These are phyloP conservation scores for Rutstroemia sp. DNA, from an alignment of 2,329 filamentous ascomycete genomes.

Conservation along the genomic window DNA sequence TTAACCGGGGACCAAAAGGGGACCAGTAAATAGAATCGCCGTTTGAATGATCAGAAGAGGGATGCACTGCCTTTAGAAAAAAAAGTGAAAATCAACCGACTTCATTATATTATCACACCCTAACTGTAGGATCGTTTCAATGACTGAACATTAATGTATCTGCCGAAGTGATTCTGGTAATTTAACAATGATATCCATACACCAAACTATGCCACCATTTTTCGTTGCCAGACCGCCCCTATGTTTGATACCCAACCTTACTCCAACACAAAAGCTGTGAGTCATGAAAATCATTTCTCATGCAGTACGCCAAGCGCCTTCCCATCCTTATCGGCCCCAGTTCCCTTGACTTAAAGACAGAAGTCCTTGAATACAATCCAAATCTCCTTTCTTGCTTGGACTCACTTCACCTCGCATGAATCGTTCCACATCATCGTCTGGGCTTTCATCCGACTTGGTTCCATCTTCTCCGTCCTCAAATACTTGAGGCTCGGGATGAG, in stretches of 20 bases:
- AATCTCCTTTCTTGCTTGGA: constrained; percentile 68
- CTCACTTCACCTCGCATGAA: constrained; percentile 65
- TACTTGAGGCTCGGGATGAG: constrained; percentile 36
- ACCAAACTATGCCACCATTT: neutral
- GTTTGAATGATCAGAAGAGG: no score
- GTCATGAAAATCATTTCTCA: constrained; percentile 7
- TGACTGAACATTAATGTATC: constrained; percentile 4
- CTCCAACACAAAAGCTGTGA: constrained; percentile 2
- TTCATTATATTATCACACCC: neutral
- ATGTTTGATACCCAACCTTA: constrained; percentile 2
- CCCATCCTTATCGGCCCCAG: constrained; percentile 48
- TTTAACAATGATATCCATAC: neutral
- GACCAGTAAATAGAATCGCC: no score
- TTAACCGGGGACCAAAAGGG: no score
- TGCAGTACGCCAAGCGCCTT: neutral
- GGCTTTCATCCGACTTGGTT: constrained; percentile 4
- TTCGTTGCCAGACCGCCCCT: neutral
- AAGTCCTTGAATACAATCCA: constrained; percentile 85
- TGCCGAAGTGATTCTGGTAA: neutral
- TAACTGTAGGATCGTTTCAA: neutral
- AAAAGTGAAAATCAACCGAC: no score
- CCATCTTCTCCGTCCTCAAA: constrained; percentile 42
- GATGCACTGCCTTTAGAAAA: no score
- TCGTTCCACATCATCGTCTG: constrained; percentile 57
- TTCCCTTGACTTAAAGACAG: constrained; percentile 87